Evolutionary conservation across 805 yeast genomes (phyloP).

Genomic region (Yarrowia sp.): DNA sequence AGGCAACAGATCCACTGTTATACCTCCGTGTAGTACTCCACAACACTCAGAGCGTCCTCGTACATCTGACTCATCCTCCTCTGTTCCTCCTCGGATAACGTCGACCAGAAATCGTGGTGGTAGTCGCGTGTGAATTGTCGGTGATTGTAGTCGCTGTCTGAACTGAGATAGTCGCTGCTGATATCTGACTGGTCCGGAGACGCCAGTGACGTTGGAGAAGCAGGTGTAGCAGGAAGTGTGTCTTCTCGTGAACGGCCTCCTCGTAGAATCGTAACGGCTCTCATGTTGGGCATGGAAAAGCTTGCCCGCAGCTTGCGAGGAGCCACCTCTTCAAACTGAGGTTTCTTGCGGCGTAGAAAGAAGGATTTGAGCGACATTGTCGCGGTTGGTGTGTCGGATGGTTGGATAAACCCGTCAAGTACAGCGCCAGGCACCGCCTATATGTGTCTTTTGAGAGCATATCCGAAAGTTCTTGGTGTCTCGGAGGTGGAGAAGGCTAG

Average conservation of each 20-base stretch:
- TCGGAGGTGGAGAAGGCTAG: constrained; percentile 30
- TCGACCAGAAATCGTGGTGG: background rate
- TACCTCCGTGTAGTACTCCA: constrained; percentile 2
- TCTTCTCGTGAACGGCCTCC: background rate
- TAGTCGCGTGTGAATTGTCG: background rate
- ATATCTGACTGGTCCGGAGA: background rate
- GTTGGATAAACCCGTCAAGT: too few species aligned
- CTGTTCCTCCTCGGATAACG: constrained; percentile 5
- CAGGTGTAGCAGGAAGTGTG: too few species aligned
- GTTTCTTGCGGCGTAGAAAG: constrained; percentile 5
- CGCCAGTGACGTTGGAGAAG: background rate
- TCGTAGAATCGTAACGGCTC: constrained; percentile 6
- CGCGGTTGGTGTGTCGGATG: background rate
- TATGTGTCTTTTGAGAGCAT: constrained; percentile 15
- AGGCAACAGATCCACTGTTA: background rate
- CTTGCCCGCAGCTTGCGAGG: constrained; percentile 8
- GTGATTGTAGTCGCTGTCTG: background rate
- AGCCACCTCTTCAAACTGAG: constrained; percentile 20
- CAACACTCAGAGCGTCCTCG: constrained; percentile 9
- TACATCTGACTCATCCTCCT: constrained; percentile 15
- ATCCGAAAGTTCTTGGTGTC: constrained; percentile 30
- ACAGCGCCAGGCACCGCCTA: constrained; percentile 3
- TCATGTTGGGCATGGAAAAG: constrained; percentile 18
- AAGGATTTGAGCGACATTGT: constrained; percentile 1
- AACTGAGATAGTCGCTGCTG: background rate